Evolutionary conservation across 2,329 filamentous ascomycete species (phyloP), one percentile per base, ranked within the genome.

Genomic region (Lasiodiplodia theobromae): DNA sequence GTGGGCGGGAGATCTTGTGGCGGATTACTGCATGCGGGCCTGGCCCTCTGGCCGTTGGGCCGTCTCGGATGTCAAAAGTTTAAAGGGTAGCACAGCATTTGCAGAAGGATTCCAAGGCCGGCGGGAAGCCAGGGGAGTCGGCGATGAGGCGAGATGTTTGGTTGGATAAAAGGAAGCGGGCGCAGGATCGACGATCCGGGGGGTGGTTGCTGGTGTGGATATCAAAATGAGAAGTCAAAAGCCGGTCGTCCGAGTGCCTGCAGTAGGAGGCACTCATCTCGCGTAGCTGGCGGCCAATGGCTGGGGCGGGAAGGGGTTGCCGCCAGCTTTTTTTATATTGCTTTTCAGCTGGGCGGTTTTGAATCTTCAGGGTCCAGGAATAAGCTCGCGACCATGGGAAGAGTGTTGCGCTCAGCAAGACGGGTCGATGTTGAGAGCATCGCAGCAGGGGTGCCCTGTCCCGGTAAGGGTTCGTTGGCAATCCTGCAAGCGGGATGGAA

Each of bases 321-420:
- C 31, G 31, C 31, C 31, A 21, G 18, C 16, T 11, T 25, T 21
- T 23, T 25, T 37, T 16, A n/a, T 40, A 25, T 38, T 37, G 51
- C 38, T n/a, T 56, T 66, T 66, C 31, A n/a, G 49, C 47, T 56
- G 60, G 51, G 25, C 40, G 28, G 44, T 37, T 47, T 62, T 56
- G n/a, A 21, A 21, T 64, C 60, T 52, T 64, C 60, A 64, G 60
- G 60, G 60, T 64, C 60, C 47, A 64, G 60, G 38, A 38, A 25
- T 23, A 64, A 64, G 60, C 60, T 64, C 28, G 60, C 60, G 18
- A 52, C 47, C 44, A n/a, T 34, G 53, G 6, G 10, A 38, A 38
- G 10, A 40, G 38, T 40, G 38, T 16, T 40, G 38, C 4, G 38
- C 31, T 31, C 54, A 40, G 54, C 54, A 21, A 40, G 10, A n/a